Percentiles rank a stretch among this genome's conserved stretches.
Conservation (phyloP, 164 flowering plant genomes). For the Brasenia schreberi region DNA sequence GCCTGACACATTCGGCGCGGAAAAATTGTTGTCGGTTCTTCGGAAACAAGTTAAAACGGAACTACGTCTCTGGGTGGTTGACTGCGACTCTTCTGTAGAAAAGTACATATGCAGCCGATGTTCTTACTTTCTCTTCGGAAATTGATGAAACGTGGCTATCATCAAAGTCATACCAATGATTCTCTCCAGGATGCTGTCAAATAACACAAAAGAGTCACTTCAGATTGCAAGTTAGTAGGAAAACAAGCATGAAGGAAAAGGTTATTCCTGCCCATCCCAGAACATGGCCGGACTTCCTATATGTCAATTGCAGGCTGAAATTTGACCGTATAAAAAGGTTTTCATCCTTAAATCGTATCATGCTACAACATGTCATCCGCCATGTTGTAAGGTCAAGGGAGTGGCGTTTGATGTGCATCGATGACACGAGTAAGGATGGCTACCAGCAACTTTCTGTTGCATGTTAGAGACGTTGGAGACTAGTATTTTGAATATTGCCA, state of each 20-base stretch:
- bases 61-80: slow-evolving; percentile 9
- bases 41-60: background rate
- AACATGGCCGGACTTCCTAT: background rate
- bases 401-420: too few species aligned
- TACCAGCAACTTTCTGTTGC: background rate
- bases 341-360: too few species aligned
- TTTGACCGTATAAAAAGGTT: background rate
- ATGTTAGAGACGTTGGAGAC: background rate
- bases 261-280: background rate
- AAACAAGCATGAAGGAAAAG: background rate
- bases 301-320: background rate
- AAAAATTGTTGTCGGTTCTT: background rate
- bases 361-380: too few species aligned
- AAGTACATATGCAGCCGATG: slow-evolving; percentile 92
- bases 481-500: background rate
- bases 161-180: slow-evolving; percentile 77
- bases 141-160: slow-evolving; percentile 67
- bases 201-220: background rate
- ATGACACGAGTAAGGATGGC: background rate
- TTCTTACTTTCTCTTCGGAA: slow-evolving; percentile 53
- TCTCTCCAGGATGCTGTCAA: slow-evolving; percentile 57
- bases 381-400: too few species aligned
- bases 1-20: too few species aligned
- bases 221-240: background rate
- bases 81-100: slow-evolving; percentile 60